Percentiles rank a stretch among this genome's conserved stretches.
phyloP scores from a whole-genome alignment of 2,329 filamentous ascomycete genomes.

The Drechslera avenae region DNA sequence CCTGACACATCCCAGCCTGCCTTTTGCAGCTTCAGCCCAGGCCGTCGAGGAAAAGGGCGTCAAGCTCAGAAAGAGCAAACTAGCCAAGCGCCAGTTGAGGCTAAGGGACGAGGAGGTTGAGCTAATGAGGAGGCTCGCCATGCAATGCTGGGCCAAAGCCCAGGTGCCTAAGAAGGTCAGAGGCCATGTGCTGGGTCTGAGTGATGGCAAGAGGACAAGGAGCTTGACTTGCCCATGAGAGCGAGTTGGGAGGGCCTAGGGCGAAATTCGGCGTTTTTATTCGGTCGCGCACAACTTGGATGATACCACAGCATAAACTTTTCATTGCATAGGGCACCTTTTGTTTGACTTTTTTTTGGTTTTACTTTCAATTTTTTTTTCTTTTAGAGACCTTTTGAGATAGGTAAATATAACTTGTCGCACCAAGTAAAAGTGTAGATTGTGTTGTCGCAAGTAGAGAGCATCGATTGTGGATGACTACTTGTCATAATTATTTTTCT shows the following conservation, averaged over 20 bases:
- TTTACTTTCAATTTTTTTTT: no score
- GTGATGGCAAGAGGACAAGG: constrained; percentile 28
- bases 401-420: no score
- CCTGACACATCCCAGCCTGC: constrained; percentile 25
- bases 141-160: constrained; percentile 51
- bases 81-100: constrained; percentile 54
- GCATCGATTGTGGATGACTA: no score
- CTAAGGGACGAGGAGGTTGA: constrained; percentile 52
- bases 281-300: no score
- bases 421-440: no score
- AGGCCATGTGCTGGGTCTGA: constrained; percentile 25
- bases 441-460: no score
- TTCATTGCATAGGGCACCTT: no score
- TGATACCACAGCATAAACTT: no score
- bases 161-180: constrained; percentile 35
- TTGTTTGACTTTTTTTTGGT: no score
- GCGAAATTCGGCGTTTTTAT: no score
- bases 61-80: constrained; percentile 46
- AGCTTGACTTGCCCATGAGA: constrained; percentile 41
- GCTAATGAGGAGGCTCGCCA: constrained; percentile 50
- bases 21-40: constrained; percentile 10
- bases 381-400: no score
- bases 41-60: constrained; percentile 31
- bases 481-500: no score
- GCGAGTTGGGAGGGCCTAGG: not conserved